Conservation (phyloP, 768 basidiomycete species). For the Lactifluus hygrophoroides region DNA sequence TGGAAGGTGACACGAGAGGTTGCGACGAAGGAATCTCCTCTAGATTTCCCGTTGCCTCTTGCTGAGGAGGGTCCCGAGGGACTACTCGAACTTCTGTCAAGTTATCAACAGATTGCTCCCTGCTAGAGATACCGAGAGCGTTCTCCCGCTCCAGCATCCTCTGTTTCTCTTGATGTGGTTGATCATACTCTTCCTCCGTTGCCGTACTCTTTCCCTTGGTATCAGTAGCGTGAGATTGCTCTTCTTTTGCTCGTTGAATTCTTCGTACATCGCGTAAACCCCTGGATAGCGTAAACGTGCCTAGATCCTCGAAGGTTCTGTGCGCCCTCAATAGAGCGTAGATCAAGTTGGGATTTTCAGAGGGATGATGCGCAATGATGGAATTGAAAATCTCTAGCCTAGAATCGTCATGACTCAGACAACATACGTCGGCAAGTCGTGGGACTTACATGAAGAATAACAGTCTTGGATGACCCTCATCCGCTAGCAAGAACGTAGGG, state of each 20-base stretch:
- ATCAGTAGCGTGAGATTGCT: conserved; percentile 37
- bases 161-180: conserved; percentile 55
- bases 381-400: conserved; percentile 92
- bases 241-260: conserved; percentile 63
- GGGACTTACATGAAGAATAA: conserved; percentile 77
- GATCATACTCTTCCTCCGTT: conserved; percentile 29
- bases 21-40: conserved; percentile 24
- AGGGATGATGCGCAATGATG: conserved; percentile 66
- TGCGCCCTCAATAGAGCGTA: conserved; percentile 82
- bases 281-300: conserved; percentile 82
- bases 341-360: conserved; percentile 79
- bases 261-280: conserved; percentile 81
- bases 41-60: conserved; percentile 21
- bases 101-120: conserved; percentile 14
- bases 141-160: conserved; percentile 52
- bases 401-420: conserved; percentile 2
- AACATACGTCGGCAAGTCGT: neutral
- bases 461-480: conserved; percentile 90
- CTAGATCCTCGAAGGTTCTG: conserved; percentile 80
- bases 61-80: conserved; percentile 21
- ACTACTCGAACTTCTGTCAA: conserved; percentile 18
- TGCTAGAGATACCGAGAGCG: conserved; percentile 17
- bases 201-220: conserved; percentile 36
- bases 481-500: conserved; percentile 80
- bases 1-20: conserved; percentile 37